Conservation (phyloP, 2,329 filamentous ascomycete species). For the Aureobasidium sp. region DNA sequence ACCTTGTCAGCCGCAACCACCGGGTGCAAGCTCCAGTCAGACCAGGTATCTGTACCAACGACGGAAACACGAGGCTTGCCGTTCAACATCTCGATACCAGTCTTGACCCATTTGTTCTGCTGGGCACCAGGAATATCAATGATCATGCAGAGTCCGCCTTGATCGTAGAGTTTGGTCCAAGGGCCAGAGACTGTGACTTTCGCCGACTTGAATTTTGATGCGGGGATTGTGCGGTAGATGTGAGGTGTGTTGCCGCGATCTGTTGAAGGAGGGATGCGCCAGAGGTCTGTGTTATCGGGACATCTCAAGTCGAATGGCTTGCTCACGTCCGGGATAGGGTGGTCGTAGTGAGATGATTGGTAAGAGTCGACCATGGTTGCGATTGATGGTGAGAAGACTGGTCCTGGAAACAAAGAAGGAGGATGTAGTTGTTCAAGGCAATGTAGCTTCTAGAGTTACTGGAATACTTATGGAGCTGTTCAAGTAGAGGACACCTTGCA, state of each 20-base stretch:
- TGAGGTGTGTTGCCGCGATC: constrained; percentile 44
- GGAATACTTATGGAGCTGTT: neutral
- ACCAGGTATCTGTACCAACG: constrained; percentile 60
- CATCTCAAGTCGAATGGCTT: constrained; percentile 44
- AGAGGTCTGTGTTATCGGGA: constrained; percentile 57
- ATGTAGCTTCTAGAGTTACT: neutral
- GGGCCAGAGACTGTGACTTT: constrained; percentile 50
- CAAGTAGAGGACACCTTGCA: neutral
- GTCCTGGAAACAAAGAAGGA: neutral
- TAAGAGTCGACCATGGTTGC: neutral
- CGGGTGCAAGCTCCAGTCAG: constrained; percentile 62
- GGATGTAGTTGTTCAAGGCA: neutral
- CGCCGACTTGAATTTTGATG: constrained; percentile 52
- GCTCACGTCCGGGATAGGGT: neutral
- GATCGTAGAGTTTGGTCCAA: constrained; percentile 55
- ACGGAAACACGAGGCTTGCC: constrained; percentile 54
- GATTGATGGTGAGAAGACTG: neutral
- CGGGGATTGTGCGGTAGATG: constrained; percentile 13
- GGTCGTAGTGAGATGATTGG: constrained; percentile 1
- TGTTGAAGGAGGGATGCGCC: constrained; percentile 60
- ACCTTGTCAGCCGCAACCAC: constrained; percentile 20
- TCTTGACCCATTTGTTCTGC: constrained; percentile 61
- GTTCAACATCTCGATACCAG: constrained; percentile 63
- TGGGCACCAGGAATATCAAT: neutral
- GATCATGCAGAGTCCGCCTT: constrained; percentile 47